phyloP scores from a whole-genome alignment of 176 grass and related monocot species.

The Pontederia crassipes region DNA sequence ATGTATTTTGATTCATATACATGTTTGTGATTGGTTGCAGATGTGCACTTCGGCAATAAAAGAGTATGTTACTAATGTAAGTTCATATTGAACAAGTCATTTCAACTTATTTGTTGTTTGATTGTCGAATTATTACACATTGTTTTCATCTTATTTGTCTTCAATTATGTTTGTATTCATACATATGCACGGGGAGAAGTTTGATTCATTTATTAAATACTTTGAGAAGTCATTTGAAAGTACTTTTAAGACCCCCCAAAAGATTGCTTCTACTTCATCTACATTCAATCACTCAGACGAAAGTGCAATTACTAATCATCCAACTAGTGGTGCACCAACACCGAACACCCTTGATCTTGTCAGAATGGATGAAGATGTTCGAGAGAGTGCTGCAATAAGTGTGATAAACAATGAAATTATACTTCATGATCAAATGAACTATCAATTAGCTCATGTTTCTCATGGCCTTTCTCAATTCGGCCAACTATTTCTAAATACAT shows the following conservation, averaged over 20 bases:
- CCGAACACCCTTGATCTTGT: neutral
- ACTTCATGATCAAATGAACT: conserved; percentile 32
- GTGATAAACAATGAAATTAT: conserved; percentile 12
- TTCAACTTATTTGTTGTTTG: conserved; percentile 3
- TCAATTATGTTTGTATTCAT: conserved; percentile 14
- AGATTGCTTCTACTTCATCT: conserved; percentile 37
- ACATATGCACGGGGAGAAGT: conserved; percentile 80
- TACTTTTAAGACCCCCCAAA: conserved; percentile 71
- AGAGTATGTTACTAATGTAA: conserved; percentile 84
- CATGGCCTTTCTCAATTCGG: conserved; percentile 16
- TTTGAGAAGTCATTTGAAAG: conserved; percentile 97
- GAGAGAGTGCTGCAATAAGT: conserved; percentile 4
- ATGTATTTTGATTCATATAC: neutral
- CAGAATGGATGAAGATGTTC: conserved; percentile 16
- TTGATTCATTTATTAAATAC: conserved; percentile 61
- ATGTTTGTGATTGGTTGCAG: conserved; percentile 29
- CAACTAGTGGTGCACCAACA: neutral
- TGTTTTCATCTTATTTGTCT: neutral
- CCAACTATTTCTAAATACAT: conserved; percentile 39
- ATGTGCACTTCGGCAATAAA: conserved; percentile 82
- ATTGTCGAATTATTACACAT: neutral
- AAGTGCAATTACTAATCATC: too few species aligned
- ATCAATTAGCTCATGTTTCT: conserved; percentile 32
- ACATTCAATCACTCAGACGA: neutral
- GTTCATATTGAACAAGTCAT: conserved; percentile 10